phyloP scores from a whole-genome alignment of 2,329 filamentous ascomycete genomes.

The Fusarium tricinctum region DNA sequence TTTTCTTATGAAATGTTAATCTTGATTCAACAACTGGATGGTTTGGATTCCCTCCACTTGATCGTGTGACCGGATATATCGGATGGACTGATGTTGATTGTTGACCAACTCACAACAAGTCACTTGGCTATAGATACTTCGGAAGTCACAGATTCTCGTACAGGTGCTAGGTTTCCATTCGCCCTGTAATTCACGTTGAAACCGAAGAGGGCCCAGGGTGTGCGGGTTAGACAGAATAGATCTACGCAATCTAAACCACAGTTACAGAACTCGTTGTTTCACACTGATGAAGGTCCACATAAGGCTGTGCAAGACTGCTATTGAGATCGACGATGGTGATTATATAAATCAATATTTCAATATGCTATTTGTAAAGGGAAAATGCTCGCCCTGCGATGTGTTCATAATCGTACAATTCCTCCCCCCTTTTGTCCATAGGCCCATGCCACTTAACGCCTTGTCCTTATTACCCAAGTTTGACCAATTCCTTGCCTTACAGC shows the following conservation, averaged over 20 bases:
- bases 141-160: not conserved
- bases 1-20: slow-evolving; percentile 41
- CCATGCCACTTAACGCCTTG: slow-evolving; percentile 8
- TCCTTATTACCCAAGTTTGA: not conserved
- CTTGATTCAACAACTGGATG: not conserved
- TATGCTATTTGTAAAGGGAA: not conserved
- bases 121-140: not conserved
- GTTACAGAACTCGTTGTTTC: not conserved
- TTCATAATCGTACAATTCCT: slow-evolving; percentile 8
- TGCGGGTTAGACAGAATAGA: not conserved
- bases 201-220: not conserved
- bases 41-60: not conserved
- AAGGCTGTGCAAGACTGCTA: not conserved
- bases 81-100: not conserved
- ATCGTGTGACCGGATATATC: not conserved
- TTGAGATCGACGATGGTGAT: not conserved
- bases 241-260: not conserved
- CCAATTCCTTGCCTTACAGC: slow-evolving; percentile 7
- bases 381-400: slow-evolving; percentile 5
- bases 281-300: not conserved
- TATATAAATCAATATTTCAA: not conserved
- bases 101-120: not conserved
- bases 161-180: not conserved
- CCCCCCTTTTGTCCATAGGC: not conserved
- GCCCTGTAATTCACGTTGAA: not conserved